Evolutionary conservation across 371 early-diverging fungal genomes (phyloP), one percentile per base, ranked within the genome.

Genomic region (Lichtheimia ramosa): DNA sequence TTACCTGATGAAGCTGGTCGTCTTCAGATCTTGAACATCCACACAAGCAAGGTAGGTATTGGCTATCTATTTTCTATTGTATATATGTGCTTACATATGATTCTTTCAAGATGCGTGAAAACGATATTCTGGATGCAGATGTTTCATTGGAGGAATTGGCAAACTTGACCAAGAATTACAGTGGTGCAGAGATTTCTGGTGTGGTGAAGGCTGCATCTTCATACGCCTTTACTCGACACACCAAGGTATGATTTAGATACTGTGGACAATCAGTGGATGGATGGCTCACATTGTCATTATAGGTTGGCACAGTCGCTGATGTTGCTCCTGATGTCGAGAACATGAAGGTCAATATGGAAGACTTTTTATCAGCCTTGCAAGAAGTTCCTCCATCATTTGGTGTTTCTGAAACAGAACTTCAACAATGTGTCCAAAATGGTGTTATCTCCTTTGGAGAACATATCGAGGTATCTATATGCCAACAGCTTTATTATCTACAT

Each of bases 381-480:
- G 99, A 99, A 85, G 97, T 99, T 3, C 89, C 90, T 12, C 96
- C 99, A 3, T 91, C 99, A 1, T 99, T 98, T 82, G 99, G 99
- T 77, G 91, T 96, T 2, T 87, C 94, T 42, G 99, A 99, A 61
- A 84, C 89, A 13, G 98, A 99, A 67, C 81, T 98, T 25, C 77
- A 89, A 57, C 84, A 85, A 43, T 96, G 94, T 62, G 86, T 92
- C 16, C 74, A 84, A 50, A 97, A 96, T 68, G 89, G 89, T 43
- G 89, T 97, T 54, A 91, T 97, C 61, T 86, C 87, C 20, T 97
- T 87, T 65, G 77, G 82, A 28, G 72, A 85, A 14, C 73, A 83
- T 50, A 79, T 93, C 54, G 83, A 89, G 64, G 87, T 86, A 75
- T 58, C 48, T 21, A 20, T 12, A 28, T 18, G 43, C 12, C 18